Percentiles rank a stretch among this genome's conserved stretches.
phyloP scores from a whole-genome alignment of 2,329 filamentous ascomycete species.

The Lecanicillium sp. region DNA sequence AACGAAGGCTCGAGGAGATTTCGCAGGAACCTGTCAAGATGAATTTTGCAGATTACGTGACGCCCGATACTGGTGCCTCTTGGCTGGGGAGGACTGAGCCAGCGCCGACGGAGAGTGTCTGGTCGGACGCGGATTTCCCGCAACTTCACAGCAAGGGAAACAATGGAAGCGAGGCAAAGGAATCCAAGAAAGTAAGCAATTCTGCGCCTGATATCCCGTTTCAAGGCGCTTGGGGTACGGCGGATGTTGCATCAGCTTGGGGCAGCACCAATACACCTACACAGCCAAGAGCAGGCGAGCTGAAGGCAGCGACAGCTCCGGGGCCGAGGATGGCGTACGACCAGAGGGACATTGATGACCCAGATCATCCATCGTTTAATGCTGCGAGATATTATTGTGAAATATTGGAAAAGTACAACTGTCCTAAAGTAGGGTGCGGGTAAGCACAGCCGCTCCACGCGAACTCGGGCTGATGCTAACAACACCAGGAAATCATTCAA shows the following conservation, averaged over 20 bases:
- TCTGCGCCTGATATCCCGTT: background rate
- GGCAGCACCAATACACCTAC: background rate
- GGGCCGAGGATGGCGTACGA: background rate
- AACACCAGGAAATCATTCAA: slow-evolving; percentile 6
- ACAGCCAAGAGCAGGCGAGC: background rate
- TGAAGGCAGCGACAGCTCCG: background rate
- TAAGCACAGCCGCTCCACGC: background rate
- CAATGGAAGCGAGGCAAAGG: background rate
- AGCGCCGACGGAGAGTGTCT: no score
- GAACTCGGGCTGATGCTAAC: background rate
- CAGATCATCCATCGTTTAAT: background rate
- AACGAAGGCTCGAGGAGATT: slow-evolving; percentile 18
- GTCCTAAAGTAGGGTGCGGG: slow-evolving; percentile 7
- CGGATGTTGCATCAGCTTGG: background rate
- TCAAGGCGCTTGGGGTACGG: slow-evolving; percentile 4
- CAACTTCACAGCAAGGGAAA: background rate
- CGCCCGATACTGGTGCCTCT: background rate
- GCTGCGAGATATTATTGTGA: slow-evolving; percentile 1
- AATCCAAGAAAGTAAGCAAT: no score
- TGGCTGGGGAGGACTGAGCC: no score
- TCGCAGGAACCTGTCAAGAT: slow-evolving; percentile 19
- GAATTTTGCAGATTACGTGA: slow-evolving; percentile 20
- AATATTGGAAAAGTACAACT: slow-evolving; percentile 2
- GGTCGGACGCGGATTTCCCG: background rate
- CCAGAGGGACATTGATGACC: slow-evolving; percentile 1